Base-by-base conservation (phyloP, 805 yeast species). In the Lachancea nothofagi region DNA sequence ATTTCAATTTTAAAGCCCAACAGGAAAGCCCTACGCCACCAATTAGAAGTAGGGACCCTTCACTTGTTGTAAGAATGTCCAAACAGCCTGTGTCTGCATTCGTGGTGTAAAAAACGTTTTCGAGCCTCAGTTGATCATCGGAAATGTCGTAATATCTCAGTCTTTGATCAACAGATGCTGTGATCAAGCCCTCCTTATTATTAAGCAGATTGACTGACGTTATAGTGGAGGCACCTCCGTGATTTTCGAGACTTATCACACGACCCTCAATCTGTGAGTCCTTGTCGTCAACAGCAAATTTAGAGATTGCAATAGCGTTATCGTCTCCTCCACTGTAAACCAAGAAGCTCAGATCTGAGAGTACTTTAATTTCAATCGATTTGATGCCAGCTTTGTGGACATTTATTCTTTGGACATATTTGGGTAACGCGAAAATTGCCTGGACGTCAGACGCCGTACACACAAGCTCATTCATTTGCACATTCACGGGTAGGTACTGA, bases 241-340 rank as follows among this genome's bases (percentile, higher is more conserved):
- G 59, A 7, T 65, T 66, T 4, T 64, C 59, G 45, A 72, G 70
- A 0, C 65, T 54, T 0, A 47, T 44, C 21, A 74, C 53, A 5
- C 15, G 18, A 1, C 50, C 47, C 5, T 33, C 34, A 4, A 49
- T 39, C 2, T 39, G 33, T 7, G 5, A n/a, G 1, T 40, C 41
- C 0, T 37, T 43, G 7, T 58, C 50, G 7, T 49, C 53, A 7
- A 65, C 36, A 1, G 60, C 42, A 23, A 82, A 47, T 12, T 52
- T 43, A 1, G 70, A 60, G 1, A 74, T 54, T 1, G 67, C 72
- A 3, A 83, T 53, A 0, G 87, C 83, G 61, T 90, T 89, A 53
- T 93, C 98, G 56, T 93, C 98, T 40, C 98, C 97, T 23, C 96
- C 97, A 1, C 96, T 77, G 4, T 78, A 65, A 4, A 84, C 58